Conservation (phyloP, 371 early-diverging fungal genomes). For the Entomophthora muscae region DNA sequence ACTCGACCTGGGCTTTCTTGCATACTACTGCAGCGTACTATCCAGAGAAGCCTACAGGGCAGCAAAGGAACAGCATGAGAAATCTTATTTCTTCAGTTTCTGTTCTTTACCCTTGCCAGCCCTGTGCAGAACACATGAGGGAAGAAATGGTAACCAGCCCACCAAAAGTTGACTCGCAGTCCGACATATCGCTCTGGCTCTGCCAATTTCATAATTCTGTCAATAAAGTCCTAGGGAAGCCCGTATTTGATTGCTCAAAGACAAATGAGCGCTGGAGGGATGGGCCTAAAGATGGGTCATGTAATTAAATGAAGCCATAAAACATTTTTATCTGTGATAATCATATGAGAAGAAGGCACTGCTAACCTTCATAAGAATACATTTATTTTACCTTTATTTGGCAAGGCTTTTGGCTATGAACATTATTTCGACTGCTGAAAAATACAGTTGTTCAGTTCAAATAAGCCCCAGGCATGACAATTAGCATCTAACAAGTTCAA, state of each 20-base stretch:
- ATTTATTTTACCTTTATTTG: no score
- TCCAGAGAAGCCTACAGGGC: conserved; percentile 64
- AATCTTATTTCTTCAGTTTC: conserved; percentile 55
- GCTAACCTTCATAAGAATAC: no score
- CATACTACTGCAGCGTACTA: conserved; percentile 98
- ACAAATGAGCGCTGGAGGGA: conserved; percentile 88
- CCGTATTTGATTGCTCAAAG: conserved; percentile 82
- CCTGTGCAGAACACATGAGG: conserved; percentile 77
- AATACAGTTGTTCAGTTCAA: no score
- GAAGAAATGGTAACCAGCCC: conserved; percentile 50
- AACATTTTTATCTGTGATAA: no score
- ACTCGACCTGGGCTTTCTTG: conserved; percentile 92
- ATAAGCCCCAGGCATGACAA: no score
- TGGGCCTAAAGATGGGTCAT: conserved; percentile 59
- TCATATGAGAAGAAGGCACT: no score
- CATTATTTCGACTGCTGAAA: no score
- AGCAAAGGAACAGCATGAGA: conserved; percentile 57
- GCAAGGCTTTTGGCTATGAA: no score
- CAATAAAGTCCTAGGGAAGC: conserved; percentile 81
- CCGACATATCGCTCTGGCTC: conserved; percentile 68
- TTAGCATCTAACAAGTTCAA: no score
- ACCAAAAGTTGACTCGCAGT: conserved; percentile 61
- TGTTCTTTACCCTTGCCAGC: conserved; percentile 87
- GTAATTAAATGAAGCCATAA: conserved; percentile 36
- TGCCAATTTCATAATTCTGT: conserved; percentile 96